Percentiles rank a stretch among this genome's conserved stretches.
phyloP scores from a whole-genome alignment of 257 asterid species.

The Gynochthodes officinalis region DNA sequence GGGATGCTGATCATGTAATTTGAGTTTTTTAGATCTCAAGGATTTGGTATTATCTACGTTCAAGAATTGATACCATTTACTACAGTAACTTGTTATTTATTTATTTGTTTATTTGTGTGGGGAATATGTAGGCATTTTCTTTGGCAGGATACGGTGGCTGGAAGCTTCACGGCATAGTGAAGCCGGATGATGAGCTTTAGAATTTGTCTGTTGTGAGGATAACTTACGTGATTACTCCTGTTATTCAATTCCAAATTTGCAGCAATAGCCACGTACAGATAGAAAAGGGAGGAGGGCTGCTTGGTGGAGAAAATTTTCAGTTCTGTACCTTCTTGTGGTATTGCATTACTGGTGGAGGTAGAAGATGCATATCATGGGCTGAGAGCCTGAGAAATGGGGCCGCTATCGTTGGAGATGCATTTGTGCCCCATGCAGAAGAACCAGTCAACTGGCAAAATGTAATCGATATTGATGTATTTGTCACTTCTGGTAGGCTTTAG shows the following conservation, averaged over 20 bases:
- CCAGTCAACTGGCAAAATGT: not conserved
- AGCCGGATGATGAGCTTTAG: constrained; percentile 49
- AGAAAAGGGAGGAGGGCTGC: not conserved
- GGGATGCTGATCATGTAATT: too few relatives aligned
- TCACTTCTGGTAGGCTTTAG: not conserved
- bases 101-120: too few relatives aligned
- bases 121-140: constrained; percentile 64
- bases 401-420: not conserved
- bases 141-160: constrained; percentile 92
- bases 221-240: not conserved
- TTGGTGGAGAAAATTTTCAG: not conserved
- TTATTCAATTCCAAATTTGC: not conserved
- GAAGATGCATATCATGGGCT: too few relatives aligned
- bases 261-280: not conserved
- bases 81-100: not conserved
- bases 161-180: constrained; percentile 74
- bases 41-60: too few relatives aligned
- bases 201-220: not conserved
- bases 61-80: not conserved
- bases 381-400: not conserved
- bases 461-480: not conserved
- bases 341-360: not conserved
- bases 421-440: not conserved
- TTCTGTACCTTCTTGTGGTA: not conserved
- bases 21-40: not conserved